Conservation (phyloP, 352 stramenopile genomes). For the Pythium insidiosum region DNA sequence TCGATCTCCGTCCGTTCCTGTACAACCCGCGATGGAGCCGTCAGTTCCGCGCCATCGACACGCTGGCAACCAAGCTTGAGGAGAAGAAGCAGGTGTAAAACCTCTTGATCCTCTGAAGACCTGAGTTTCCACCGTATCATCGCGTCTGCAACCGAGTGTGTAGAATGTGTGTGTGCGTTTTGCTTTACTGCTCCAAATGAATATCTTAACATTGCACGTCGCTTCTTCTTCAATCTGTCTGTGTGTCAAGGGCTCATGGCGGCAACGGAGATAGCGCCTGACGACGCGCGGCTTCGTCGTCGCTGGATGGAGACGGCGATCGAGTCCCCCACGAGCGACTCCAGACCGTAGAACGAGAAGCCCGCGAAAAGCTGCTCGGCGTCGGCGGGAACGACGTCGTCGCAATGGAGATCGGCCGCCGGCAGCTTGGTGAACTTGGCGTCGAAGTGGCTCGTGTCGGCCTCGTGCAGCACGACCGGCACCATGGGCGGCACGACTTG, state of each 20-base stretch:
- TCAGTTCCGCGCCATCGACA: constrained; percentile 95
- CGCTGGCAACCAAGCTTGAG: constrained; percentile 70
- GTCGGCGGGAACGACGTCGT: constrained; percentile 29
- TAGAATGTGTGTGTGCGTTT: not conserved
- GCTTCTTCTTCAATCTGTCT: not conserved
- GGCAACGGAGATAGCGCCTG: constrained; percentile 3
- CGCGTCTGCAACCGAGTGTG: not conserved
- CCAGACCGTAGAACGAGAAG: constrained; percentile 65
- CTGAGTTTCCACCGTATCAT: not conserved
- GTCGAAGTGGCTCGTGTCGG: constrained; percentile 94
- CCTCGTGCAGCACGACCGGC: constrained; percentile 80
- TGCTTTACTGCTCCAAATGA: too few relatives aligned
- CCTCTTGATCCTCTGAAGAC: not conserved
- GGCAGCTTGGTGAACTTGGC: constrained; percentile 84
- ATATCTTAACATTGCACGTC: not conserved
- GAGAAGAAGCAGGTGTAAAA: constrained; percentile 58
- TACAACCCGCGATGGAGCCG: constrained; percentile 94
- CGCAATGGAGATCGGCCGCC: constrained; percentile 49
- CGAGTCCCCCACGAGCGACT: constrained; percentile 19
- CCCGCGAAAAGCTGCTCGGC: constrained; percentile 57
- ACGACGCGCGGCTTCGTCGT: constrained; percentile 10
- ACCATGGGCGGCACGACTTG: constrained; percentile 86
- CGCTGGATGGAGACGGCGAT: constrained; percentile 13
- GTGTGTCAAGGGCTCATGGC: constrained; percentile 3
- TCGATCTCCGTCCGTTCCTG: constrained; percentile 97